Evolutionary conservation across 2,329 filamentous ascomycete species (phyloP).

Genomic region (Zalaria obscura): DNA sequence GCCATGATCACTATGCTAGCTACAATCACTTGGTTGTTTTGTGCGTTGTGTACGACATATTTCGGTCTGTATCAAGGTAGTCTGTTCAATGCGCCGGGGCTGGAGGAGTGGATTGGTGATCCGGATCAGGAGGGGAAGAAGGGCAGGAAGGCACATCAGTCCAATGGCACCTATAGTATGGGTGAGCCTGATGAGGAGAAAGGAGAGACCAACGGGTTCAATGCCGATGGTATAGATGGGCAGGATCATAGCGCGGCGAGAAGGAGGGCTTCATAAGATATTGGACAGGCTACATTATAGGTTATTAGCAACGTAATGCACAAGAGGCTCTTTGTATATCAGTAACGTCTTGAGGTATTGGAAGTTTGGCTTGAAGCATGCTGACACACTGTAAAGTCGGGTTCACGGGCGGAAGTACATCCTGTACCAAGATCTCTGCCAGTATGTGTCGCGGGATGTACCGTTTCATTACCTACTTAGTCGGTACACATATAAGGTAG

Average conservation of each 20-base stretch:
- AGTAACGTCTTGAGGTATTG: too few relatives aligned
- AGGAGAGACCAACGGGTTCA: neutral
- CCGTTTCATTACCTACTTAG: too few relatives aligned
- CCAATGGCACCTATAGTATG: conserved; percentile 1
- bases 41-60: conserved; percentile 10
- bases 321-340: too few relatives aligned
- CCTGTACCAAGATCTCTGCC: too few relatives aligned
- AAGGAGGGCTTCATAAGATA: conserved; percentile 1
- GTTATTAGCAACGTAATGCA: too few relatives aligned
- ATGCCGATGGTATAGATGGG: too few relatives aligned
- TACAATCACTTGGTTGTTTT: conserved; percentile 12
- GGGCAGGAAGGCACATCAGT: conserved; percentile 1
- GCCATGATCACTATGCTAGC: conserved; percentile 8
- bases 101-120: conserved; percentile 9
- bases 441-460: too few relatives aligned
- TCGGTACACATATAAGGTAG: too few relatives aligned
- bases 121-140: conserved; percentile 6
- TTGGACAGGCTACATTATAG: too few relatives aligned
- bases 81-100: conserved; percentile 10
- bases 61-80: conserved; percentile 10
- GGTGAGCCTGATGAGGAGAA: conserved; percentile 2
- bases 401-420: too few relatives aligned
- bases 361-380: too few relatives aligned
- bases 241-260: neutral
- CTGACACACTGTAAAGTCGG: too few relatives aligned